Evolutionary conservation across 306 rosid genomes (phyloP).

Genomic region (Carpinus viminea): DNA sequence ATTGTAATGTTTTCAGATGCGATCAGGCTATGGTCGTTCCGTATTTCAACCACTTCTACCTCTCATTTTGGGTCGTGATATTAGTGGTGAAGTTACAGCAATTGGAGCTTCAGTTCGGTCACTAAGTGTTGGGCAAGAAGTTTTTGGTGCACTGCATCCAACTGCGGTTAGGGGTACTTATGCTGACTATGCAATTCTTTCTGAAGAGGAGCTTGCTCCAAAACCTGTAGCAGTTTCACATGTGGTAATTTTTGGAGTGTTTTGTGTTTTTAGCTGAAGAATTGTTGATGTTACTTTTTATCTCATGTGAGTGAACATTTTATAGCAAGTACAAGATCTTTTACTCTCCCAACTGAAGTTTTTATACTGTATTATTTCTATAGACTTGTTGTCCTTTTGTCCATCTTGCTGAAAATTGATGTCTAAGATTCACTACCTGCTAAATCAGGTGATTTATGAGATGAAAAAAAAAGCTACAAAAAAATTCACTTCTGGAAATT

Average conservation of each 20-base stretch:
- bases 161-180: slow-evolving; percentile 97
- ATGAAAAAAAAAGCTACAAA: neutral
- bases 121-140: slow-evolving; percentile 68
- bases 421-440: neutral
- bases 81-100: slow-evolving; percentile 93
- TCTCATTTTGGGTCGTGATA: slow-evolving; percentile 84
- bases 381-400: neutral
- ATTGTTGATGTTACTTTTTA: neutral
- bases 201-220: slow-evolving; percentile 67
- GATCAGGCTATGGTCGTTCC: slow-evolving; percentile 90
- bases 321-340: neutral
- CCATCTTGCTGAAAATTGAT: neutral
- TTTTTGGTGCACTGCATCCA: slow-evolving; percentile 98
- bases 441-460: neutral
- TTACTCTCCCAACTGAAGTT: neutral
- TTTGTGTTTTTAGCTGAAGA: slow-evolving; percentile 14
- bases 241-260: slow-evolving; percentile 58
- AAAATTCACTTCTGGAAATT: neutral
- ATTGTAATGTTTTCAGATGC: slow-evolving; percentile 57
- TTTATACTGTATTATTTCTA: neutral
- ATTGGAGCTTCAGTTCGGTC: slow-evolving; percentile 63
- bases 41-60: slow-evolving; percentile 76
- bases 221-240: slow-evolving; percentile 79
- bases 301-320: slow-evolving; percentile 1
- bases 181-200: slow-evolving; percentile 84